Percentiles rank a stretch among this genome's conserved stretches.
Evolutionary conservation across 176 grass and related monocot genomes (phyloP).

Genomic region (Ananas comosus): DNA sequence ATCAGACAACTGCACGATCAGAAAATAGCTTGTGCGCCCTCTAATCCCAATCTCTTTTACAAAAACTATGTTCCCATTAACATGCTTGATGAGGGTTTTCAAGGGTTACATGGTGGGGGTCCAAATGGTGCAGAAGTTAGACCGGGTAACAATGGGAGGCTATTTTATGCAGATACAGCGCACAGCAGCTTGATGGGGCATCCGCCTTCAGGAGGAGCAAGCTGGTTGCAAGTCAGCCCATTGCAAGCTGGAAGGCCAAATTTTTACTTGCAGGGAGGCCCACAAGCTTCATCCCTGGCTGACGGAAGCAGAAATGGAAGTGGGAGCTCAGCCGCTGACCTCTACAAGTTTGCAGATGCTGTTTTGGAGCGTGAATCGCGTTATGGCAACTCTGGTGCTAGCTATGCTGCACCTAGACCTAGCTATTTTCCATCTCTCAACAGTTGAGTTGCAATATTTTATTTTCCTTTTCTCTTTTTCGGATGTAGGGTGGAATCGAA

Average conservation of each 20-base stretch:
- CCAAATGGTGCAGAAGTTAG: background rate
- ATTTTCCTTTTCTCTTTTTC: background rate
- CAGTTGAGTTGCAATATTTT: conserved; percentile 2
- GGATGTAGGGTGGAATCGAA: no score
- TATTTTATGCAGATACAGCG: background rate
- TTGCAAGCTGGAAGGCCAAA: background rate
- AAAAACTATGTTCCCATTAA: background rate
- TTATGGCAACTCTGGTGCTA: background rate
- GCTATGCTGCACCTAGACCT: background rate
- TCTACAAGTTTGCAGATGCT: conserved; percentile 9
- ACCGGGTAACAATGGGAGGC: no score
- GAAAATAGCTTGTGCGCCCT: background rate
- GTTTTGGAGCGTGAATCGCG: conserved; percentile 15
- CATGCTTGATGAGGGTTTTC: background rate
- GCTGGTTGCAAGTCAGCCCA: conserved; percentile 1
- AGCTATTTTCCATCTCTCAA: conserved; percentile 5
- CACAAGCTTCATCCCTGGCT: conserved; percentile 4
- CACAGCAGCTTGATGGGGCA: background rate
- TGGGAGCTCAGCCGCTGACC: background rate
- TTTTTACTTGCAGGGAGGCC: background rate
- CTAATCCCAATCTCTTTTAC: conserved; percentile 8
- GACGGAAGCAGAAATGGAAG: background rate
- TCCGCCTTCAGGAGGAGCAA: background rate
- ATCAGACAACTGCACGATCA: background rate
- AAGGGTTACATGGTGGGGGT: background rate